A percentile compares a stretch with the other conserved stretches of the same genome.
Evolutionary conservation across 2,329 filamentous ascomycete species (phyloP).

Genomic region (Colletotrichum theobromicola): DNA sequence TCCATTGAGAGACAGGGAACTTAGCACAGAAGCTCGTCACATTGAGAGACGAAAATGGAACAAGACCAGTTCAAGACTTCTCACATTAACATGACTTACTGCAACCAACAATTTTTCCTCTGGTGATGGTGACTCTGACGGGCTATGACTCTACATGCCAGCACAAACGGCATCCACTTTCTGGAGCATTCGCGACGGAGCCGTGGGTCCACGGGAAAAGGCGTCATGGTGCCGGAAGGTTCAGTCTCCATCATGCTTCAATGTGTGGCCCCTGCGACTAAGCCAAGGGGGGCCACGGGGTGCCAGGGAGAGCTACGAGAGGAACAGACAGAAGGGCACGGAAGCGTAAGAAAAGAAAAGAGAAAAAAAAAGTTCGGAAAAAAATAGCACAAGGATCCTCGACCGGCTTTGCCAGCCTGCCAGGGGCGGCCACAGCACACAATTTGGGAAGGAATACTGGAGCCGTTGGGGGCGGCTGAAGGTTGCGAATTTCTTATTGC

Average conservation of each 20-base stretch:
- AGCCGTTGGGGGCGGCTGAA: neutral
- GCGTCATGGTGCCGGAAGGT: slow-evolving; percentile 15
- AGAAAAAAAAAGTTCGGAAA: neutral
- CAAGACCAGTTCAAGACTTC: neutral
- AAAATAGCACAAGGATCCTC: neutral
- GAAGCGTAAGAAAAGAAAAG: neutral
- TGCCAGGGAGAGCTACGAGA: neutral
- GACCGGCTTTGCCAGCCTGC: neutral
- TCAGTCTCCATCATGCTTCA: neutral
- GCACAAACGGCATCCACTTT: neutral
- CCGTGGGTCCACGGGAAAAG: slow-evolving; percentile 12
- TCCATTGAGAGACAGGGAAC: neutral
- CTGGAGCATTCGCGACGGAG: slow-evolving; percentile 4
- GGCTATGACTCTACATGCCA: slow-evolving; percentile 12
- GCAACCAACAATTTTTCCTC: neutral
- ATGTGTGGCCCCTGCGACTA: neutral
- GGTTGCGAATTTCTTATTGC: neutral
- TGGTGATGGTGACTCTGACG: neutral
- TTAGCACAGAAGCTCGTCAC: neutral
- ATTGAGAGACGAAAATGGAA: neutral
- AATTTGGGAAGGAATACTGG: neutral
- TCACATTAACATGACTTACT: neutral
- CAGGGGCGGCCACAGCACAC: slow-evolving; percentile 5
- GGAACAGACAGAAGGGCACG: neutral
- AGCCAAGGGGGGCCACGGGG: neutral